Conservation (phyloP, 2,329 filamentous ascomycete species). For the Calonectria hongkongensis region DNA sequence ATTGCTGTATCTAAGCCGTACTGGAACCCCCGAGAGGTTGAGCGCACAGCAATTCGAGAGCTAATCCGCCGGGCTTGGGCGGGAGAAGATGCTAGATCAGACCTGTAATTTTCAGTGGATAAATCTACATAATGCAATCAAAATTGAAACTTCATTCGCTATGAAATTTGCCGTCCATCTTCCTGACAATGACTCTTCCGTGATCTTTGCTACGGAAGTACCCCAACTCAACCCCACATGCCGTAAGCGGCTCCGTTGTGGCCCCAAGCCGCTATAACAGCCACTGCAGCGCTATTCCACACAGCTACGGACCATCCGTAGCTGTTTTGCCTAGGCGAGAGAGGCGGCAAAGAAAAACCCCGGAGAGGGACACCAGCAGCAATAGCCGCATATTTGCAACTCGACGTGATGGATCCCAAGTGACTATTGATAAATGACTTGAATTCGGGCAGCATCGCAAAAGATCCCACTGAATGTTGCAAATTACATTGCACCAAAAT, state of each 20-base stretch:
- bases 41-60: constrained; percentile 71
- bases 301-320: neutral
- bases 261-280: neutral
- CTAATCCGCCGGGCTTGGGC: constrained; percentile 77
- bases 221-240: neutral
- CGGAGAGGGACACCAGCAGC: neutral
- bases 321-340: neutral
- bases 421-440: constrained; percentile 16
- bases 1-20: constrained; percentile 76
- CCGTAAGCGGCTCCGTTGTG: neutral
- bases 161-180: neutral
- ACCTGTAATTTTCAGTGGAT: constrained; percentile 24
- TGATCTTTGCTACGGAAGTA: neutral
- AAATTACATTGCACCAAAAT: neutral
- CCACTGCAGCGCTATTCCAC: neutral
- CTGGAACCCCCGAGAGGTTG: constrained; percentile 74
- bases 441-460: neutral
- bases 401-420: constrained; percentile 1
- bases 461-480: neutral
- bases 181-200: neutral
- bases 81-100: constrained; percentile 70
- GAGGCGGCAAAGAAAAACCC: constrained; percentile 33
- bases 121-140: neutral
- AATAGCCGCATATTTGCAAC: neutral
- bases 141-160: neutral